A percentile compares a stretch with the other conserved stretches of the same genome.
phyloP scores from a whole-genome alignment of 1,284 basidiomycete genomes.

The Tilletia walkeri region DNA sequence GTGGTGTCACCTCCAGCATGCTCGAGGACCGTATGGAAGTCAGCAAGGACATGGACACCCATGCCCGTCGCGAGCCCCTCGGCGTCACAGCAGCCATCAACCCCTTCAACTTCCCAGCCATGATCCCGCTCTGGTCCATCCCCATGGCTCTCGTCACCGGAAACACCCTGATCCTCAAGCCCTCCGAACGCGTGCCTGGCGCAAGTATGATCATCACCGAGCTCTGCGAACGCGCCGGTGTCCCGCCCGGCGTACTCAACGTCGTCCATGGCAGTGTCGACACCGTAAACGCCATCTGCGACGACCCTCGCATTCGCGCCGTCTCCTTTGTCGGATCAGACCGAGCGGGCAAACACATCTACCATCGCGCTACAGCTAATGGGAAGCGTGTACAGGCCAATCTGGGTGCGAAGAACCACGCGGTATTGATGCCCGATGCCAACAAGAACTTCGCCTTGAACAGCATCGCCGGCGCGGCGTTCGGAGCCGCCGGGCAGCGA shows the following conservation, averaged over 20 bases:
- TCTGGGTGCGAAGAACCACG: constrained; percentile 80
- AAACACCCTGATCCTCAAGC: constrained; percentile 91
- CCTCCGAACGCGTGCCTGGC: constrained; percentile 92
- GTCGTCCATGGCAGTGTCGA: constrained; percentile 80
- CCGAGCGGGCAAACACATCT: constrained; percentile 88
- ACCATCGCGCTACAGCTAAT: constrained; percentile 70
- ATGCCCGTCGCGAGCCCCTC: constrained; percentile 73
- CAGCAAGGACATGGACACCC: constrained; percentile 94
- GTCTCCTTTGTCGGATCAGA: constrained; percentile 98
- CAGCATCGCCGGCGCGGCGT: constrained; percentile 89
- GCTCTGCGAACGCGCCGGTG: constrained; percentile 76
- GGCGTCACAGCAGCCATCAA: constrained; percentile 47
- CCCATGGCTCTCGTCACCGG: constrained; percentile 73
- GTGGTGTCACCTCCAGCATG: constrained; percentile 76
- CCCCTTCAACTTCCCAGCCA: constrained; percentile 62
- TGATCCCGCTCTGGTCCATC: constrained; percentile 74
- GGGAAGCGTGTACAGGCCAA: constrained; percentile 96
- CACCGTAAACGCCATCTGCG: constrained; percentile 91
- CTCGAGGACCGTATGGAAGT: constrained; percentile 90
- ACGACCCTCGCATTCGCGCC: constrained; percentile 84
- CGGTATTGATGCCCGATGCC: constrained; percentile 88
- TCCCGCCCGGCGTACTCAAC: constrained; percentile 56
- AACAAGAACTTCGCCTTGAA: constrained; percentile 92
- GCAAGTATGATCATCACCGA: constrained; percentile 97
- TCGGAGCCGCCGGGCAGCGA: constrained; percentile 94